Evolutionary conservation across 192 early-diverging fungal genomes (phyloP).

Genomic region (Rhizophagus sp.): DNA sequence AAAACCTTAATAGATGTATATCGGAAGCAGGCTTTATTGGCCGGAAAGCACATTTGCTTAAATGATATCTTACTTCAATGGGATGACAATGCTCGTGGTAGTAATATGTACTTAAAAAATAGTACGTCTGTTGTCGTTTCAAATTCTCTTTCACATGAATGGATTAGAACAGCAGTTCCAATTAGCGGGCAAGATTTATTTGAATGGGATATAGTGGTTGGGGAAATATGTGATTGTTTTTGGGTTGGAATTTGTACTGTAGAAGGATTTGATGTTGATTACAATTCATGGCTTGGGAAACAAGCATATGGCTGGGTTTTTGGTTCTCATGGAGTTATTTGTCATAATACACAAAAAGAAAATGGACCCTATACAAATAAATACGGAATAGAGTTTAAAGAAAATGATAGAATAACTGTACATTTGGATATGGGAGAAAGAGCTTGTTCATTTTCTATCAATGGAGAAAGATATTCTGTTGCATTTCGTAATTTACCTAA

Average conservation of each 20-base stretch:
- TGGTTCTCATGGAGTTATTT: background rate
- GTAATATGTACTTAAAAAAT: background rate
- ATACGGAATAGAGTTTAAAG: background rate
- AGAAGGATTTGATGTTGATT: background rate
- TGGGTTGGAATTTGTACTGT: slow-evolving; percentile 1
- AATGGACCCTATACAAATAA: background rate
- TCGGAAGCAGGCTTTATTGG: background rate
- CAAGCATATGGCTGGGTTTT: background rate
- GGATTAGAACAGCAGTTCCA: background rate
- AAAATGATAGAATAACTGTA: slow-evolving; percentile 9
- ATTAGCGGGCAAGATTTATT: background rate
- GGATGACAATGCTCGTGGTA: background rate
- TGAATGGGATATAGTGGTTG: slow-evolving; percentile 15
- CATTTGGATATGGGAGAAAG: slow-evolving; percentile 20
- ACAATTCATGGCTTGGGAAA: background rate
- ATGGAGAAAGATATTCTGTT: background rate
- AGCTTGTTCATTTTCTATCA: slow-evolving; percentile 9
- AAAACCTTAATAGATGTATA: background rate
- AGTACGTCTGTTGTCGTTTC: no score
- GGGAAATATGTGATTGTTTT: background rate
- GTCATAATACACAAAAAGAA: background rate
- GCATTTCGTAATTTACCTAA: slow-evolving; percentile 22
- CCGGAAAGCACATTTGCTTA: background rate
- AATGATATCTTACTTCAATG: background rate
- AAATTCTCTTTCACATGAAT: background rate